These are phyloP conservation scores for Linnemannia schmuckeri DNA, from an alignment of 192 early-diverging fungal genomes.

Conservation along the genomic window DNA sequence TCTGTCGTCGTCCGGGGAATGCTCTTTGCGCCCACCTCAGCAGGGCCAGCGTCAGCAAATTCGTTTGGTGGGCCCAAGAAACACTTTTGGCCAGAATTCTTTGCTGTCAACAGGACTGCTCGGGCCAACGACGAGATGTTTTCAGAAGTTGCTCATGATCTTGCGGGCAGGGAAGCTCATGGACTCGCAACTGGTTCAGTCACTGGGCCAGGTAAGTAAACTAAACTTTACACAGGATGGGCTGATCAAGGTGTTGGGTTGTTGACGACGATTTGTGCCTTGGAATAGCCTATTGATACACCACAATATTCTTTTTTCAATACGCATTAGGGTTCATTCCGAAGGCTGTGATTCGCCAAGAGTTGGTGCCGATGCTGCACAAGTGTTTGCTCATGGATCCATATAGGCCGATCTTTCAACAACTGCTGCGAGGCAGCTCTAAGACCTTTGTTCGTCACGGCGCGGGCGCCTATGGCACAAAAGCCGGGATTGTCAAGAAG, in stretches of 20 bases:
- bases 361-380: constrained; percentile 45
- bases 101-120: constrained; percentile 30
- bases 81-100: constrained; percentile 49
- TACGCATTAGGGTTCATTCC: constrained; percentile 24
- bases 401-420: constrained; percentile 26
- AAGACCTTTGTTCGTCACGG: constrained; percentile 32
- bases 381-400: constrained; percentile 39
- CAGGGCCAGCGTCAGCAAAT: constrained; percentile 11
- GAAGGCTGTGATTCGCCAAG: constrained; percentile 41
- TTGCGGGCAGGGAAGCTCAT: constrained; percentile 26
- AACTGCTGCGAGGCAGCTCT: constrained; percentile 38
- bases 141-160: constrained; percentile 23
- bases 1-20: constrained; percentile 33
- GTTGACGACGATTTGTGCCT: neutral
- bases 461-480: constrained; percentile 32
- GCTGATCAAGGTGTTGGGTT: neutral
- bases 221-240: neutral
- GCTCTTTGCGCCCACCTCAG: constrained; percentile 32
- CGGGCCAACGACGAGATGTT: constrained; percentile 34
- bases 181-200: constrained; percentile 40
- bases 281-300: neutral
- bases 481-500: constrained; percentile 7
- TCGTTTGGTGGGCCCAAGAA: constrained; percentile 18
- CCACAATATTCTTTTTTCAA: neutral
- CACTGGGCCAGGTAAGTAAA: constrained; percentile 32